Evolutionary conservation across 148 eudicot species (phyloP).

Genomic region (Amaranthus hypochondriacus): DNA sequence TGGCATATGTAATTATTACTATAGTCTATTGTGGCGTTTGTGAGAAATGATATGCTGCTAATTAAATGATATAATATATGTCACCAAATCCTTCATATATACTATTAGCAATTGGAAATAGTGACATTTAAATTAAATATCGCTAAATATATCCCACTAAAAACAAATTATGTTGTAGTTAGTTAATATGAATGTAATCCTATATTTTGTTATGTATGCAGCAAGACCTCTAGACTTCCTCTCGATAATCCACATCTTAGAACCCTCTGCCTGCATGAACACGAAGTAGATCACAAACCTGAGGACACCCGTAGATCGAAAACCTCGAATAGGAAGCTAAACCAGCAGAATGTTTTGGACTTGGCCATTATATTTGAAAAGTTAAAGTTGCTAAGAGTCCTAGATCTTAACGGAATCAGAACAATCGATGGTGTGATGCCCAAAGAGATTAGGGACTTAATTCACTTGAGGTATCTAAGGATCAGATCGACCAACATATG

Average conservation of each 20-base stretch:
- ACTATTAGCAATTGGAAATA: too few species aligned
- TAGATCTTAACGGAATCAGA: constrained; percentile 14
- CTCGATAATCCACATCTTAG: constrained; percentile 11
- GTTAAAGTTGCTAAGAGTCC: constrained; percentile 30
- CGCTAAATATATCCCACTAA: too few species aligned
- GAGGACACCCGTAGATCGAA: neutral
- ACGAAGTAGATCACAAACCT: neutral
- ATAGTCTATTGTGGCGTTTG: too few species aligned
- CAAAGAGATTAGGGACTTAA: constrained; percentile 17
- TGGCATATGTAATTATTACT: too few species aligned
- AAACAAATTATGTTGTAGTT: too few species aligned
- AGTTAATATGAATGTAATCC: too few species aligned
- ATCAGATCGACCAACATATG: constrained; percentile 24
- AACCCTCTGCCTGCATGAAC: constrained; percentile 22
- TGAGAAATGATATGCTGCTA: too few species aligned
- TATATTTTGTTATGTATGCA: constrained; percentile 4
- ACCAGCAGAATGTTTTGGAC: neutral
- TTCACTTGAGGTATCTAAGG: constrained; percentile 32
- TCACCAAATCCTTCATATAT: too few species aligned
- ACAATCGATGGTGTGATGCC: constrained; percentile 21
- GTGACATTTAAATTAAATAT: too few species aligned
- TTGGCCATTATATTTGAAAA: constrained; percentile 9
- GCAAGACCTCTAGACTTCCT: constrained; percentile 12
- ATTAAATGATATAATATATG: too few species aligned
- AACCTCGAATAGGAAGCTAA: neutral